Base-by-base conservation (phyloP, 2,329 filamentous ascomycete species). In the Exophiala mesophila region DNA sequence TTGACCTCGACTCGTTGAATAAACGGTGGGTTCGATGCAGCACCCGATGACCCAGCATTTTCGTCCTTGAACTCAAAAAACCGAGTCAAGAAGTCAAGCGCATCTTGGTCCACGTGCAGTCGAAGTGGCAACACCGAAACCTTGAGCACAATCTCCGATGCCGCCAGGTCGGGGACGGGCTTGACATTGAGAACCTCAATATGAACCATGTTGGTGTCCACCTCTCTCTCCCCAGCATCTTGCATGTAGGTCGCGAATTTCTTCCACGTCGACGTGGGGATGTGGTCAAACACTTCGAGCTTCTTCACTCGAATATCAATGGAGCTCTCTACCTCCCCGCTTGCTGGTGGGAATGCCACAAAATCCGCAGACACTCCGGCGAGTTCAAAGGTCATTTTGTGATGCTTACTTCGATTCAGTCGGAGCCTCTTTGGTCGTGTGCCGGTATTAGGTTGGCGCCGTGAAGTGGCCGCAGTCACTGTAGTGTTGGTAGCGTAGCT, bases 31-130 rank as follows among this genome's bases (percentile, higher is more conserved):
- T 94, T 88, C 33, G 80, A 80, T 2, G 80, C 74, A 1, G 79
- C 76, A 2, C 70, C 66, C 20, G 79, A 72, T 2, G 68, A 68
- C 10, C 63, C 57, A 1, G 57, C 58, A 2, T 69, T 69, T 29
- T 89, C 85, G 55, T 96, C 88, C 59, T 95, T 94, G 73, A 98
- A 98, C 57, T 94, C 89, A 57, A 98, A 98, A 70, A 98, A 98
- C 2, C 92, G 81, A 1, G 85, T 94, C 59, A 98, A 86, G 60
- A 98, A 98, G 61, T 98, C 92, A 3, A 98, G 76, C 1, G 92
- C 90, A 64, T 98, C 92, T 64, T 98, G 92, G 58, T 98, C 92
- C 23, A 98, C 89, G 60, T 98, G 92, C 1, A 98, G 73, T 31
- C 92, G 80, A 19, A 98, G 69, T 1, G 92, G 92, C 20, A 97